These are phyloP conservation scores for Carex scoparia DNA, from an alignment of 176 grass and related monocot species.

Conservation along the genomic window DNA sequence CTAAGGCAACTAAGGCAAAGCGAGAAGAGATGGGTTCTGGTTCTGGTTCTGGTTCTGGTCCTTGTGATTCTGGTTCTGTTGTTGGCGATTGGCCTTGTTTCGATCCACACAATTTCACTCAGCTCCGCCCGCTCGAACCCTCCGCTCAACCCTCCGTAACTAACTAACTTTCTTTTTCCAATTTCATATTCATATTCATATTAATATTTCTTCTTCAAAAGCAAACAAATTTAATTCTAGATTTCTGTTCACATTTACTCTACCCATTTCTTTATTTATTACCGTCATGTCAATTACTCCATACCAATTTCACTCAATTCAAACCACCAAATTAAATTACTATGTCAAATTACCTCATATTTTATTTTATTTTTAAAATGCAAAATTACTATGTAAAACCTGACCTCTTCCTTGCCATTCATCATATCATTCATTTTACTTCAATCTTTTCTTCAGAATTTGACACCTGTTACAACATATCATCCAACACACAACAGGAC, in stretches of 20 bases:
- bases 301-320: too few relatives aligned
- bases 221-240: neutral
- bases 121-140: slow-evolving; percentile 62
- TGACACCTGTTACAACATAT: slow-evolving; percentile 61
- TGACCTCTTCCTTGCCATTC: neutral
- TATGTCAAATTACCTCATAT: too few relatives aligned
- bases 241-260: neutral
- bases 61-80: slow-evolving; percentile 22
- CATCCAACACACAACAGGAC: slow-evolving; percentile 60
- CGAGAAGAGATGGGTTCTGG: slow-evolving; percentile 40
- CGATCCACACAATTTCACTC: slow-evolving; percentile 88
- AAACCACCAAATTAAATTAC: too few relatives aligned
- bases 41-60: too few relatives aligned
- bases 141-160: slow-evolving; percentile 62
- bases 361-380: too few relatives aligned
- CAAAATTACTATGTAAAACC: neutral
- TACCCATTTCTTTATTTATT: too few relatives aligned
- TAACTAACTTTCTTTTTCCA: neutral
- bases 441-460: slow-evolving; percentile 41
- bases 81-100: slow-evolving; percentile 73
- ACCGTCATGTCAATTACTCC: too few relatives aligned
- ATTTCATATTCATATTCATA: neutral
- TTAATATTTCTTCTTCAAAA: too few relatives aligned
- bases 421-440: neutral
- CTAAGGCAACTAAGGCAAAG: too few relatives aligned